Evolutionary conservation across 208 protist species (phyloP).

Genomic region (Crithidia brevicula): DNA sequence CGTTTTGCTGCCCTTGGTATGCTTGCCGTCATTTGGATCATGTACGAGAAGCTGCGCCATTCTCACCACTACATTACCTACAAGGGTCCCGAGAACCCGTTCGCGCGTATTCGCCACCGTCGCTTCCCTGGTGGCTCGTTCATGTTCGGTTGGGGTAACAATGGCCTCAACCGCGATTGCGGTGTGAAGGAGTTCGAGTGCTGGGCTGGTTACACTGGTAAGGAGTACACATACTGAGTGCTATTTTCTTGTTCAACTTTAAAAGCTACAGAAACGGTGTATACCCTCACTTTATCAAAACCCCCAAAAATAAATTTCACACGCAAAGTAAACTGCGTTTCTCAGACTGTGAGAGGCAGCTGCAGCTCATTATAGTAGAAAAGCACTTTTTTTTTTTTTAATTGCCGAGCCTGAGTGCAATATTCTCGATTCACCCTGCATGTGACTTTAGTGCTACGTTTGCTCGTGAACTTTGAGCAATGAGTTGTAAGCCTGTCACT

Average conservation of each 20-base stretch:
- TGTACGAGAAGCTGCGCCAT: conserved; percentile 82
- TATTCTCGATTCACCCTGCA: too few species aligned
- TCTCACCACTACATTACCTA: conserved; percentile 84
- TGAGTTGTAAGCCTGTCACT: too few species aligned
- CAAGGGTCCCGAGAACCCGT: conserved; percentile 85
- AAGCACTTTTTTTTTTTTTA: too few species aligned
- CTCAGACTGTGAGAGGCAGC: too few species aligned
- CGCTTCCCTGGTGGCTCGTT: conserved; percentile 79
- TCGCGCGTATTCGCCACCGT: conserved; percentile 79
- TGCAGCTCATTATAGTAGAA: too few species aligned
- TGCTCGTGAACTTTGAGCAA: too few species aligned
- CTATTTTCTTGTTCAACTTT: conserved; percentile 37
- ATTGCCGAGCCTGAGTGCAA: too few species aligned
- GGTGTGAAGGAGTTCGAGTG: conserved; percentile 88
- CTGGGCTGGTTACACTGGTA: conserved; percentile 89
- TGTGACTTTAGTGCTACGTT: too few species aligned
- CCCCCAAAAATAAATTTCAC: too few species aligned
- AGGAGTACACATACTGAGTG: conserved; percentile 86
- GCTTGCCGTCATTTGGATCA: conserved; percentile 73
- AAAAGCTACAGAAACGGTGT: too few species aligned
- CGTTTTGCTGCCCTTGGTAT: conserved; percentile 63
- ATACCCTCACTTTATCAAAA: too few species aligned
- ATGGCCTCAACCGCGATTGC: conserved; percentile 90
- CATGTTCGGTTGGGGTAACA: conserved; percentile 90
- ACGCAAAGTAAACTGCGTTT: too few species aligned